Percentiles rank a stretch among this genome's conserved stretches.
phyloP scores from a whole-genome alignment of 1,139 yeast genomes.

The Taphrina sp. region DNA sequence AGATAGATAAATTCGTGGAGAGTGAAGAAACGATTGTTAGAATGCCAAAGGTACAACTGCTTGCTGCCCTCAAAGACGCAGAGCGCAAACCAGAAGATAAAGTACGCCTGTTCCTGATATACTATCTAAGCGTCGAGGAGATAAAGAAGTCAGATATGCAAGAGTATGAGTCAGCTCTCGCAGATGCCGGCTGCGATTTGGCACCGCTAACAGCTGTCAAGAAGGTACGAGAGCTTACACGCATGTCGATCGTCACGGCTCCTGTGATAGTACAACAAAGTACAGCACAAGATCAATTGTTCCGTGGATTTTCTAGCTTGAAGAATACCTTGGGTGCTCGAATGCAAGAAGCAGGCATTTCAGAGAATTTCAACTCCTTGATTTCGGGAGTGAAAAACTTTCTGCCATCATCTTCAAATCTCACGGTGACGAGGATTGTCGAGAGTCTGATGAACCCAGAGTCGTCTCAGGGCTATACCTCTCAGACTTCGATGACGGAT shows the following conservation, averaged over 20 bases:
- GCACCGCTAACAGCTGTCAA: slow-evolving; percentile 68
- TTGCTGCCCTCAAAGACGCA: slow-evolving; percentile 48
- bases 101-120: slow-evolving; percentile 78
- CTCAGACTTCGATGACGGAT: slow-evolving; percentile 54
- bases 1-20: slow-evolving; percentile 85
- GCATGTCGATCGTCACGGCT: slow-evolving; percentile 51
- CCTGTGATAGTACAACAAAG: slow-evolving; percentile 30
- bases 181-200: slow-evolving; percentile 61
- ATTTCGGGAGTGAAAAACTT: slow-evolving; percentile 85
- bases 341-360: slow-evolving; percentile 52
- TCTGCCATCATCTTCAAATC: slow-evolving; percentile 79
- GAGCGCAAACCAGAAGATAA: slow-evolving; percentile 66
- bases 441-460: slow-evolving; percentile 57
- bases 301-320: slow-evolving; percentile 69
- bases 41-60: slow-evolving; percentile 51
- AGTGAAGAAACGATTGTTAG: slow-evolving; percentile 66
- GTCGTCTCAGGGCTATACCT: slow-evolving; percentile 15
- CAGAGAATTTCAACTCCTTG: slow-evolving; percentile 88
- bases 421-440: slow-evolving; percentile 85
- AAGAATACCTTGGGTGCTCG: slow-evolving; percentile 48
- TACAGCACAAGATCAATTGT: slow-evolving; percentile 45
- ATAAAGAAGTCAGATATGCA: slow-evolving; percentile 60
- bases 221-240: slow-evolving; percentile 71
- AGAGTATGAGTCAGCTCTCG: slow-evolving; percentile 65
- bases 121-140: slow-evolving; percentile 56